Conservation (phyloP, 441 rosid genomes). For the Gossypium laxum region DNA sequence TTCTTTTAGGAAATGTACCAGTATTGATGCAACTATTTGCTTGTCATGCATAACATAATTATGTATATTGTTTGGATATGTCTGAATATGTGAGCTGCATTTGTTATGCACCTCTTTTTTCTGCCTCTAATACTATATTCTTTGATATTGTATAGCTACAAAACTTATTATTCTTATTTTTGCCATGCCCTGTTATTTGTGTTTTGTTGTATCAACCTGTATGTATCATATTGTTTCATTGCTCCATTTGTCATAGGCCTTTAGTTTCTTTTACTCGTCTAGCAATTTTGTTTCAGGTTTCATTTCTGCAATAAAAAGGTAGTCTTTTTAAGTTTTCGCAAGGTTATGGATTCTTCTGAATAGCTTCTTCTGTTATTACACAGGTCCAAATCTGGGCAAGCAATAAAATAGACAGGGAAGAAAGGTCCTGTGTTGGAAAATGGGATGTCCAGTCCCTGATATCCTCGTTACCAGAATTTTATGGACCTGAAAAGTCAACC, state of each 20-base stretch:
- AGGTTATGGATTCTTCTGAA: conserved; percentile 10
- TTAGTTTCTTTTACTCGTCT: neutral
- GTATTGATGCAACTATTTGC: neutral
- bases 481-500: conserved; percentile 56
- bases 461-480: conserved; percentile 55
- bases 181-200: too few species aligned
- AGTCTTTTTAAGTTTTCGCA: neutral
- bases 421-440: conserved; percentile 73
- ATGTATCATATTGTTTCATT: neutral
- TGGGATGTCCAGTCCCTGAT: conserved; percentile 78
- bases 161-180: too few species aligned
- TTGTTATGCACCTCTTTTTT: neutral
- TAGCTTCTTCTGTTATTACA: conserved; percentile 16
- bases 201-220: neutral
- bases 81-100: conserved; percentile 4
- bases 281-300: neutral
- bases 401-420: conserved; percentile 70
- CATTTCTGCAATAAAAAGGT: neutral
- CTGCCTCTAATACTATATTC: neutral
- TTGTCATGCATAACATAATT: neutral
- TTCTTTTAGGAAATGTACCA: neutral
- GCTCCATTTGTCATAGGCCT: neutral
- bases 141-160: neutral
- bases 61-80: neutral
- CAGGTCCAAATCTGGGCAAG: conserved; percentile 99